Conservation (phyloP, 2,329 filamentous ascomycete species). For the Colletotrichum gloeosporioides region DNA sequence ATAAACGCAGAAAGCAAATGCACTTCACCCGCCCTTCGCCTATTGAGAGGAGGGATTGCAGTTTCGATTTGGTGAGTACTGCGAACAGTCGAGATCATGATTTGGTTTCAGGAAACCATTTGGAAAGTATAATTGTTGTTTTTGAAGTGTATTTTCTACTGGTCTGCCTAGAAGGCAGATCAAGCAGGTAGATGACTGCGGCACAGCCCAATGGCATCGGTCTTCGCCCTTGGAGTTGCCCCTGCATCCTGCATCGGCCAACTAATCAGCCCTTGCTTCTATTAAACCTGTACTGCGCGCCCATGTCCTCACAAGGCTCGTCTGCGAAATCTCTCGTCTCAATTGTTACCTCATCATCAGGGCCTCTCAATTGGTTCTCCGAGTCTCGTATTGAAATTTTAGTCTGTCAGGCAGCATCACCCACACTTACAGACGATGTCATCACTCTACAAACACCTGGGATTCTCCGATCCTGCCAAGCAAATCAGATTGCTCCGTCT, state of each 20-base stretch:
- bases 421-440: background rate
- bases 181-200: background rate
- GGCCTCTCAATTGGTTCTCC: too few relatives aligned
- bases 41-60: too few relatives aligned
- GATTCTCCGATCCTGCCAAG: accelerated
- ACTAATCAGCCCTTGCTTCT: too few relatives aligned
- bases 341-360: accelerated
- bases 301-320: accelerated
- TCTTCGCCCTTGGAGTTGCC: accelerated
- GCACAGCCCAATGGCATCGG: background rate
- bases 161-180: too few relatives aligned
- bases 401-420: accelerated
- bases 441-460: accelerated
- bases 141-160: too few relatives aligned
- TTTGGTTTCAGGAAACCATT: too few relatives aligned
- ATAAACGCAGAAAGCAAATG: too few relatives aligned
- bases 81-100: accelerated
- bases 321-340: too few relatives aligned
- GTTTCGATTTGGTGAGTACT: too few relatives aligned
- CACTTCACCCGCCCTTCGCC: too few relatives aligned
- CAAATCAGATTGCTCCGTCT: background rate
- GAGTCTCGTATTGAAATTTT: too few relatives aligned
- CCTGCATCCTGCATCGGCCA: background rate
- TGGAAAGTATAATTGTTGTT: too few relatives aligned
- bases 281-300: accelerated